Evolutionary conservation across 306 rosid species (phyloP).

Genomic region (Casuarina cunninghamiana): DNA sequence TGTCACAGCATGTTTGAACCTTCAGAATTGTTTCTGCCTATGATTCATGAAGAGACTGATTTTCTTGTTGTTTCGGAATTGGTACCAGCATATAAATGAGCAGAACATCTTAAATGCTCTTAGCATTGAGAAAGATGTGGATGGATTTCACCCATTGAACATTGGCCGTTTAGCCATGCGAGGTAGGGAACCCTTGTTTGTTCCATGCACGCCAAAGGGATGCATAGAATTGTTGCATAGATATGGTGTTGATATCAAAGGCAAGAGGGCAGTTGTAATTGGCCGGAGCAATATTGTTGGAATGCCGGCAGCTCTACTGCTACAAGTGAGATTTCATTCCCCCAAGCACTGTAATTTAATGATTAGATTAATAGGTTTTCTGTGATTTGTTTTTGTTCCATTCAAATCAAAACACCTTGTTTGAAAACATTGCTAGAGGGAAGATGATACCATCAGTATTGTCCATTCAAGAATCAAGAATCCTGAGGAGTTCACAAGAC

Average conservation of each 20-base stretch:
- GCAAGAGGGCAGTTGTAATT: conserved; percentile 88
- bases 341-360: background rate
- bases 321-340: conserved; percentile 55
- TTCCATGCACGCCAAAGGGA: conserved; percentile 93
- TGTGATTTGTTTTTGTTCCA: background rate
- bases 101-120: conserved; percentile 70
- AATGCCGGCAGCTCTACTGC: conserved; percentile 84
- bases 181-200: conserved; percentile 78
- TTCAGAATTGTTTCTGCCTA: background rate
- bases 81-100: conserved; percentile 80
- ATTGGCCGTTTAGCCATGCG: conserved; percentile 95
- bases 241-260: conserved; percentile 60
- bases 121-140: conserved; percentile 80
- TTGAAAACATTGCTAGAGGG: conserved; percentile 48
- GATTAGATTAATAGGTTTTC: conserved; percentile 1
- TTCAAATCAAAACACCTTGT: background rate
- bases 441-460: conserved; percentile 79
- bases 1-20: background rate
- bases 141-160: conserved; percentile 86
- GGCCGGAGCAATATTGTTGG: conserved; percentile 96
- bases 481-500: conserved; percentile 68
- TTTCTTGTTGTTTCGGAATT: conserved; percentile 19
- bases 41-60: background rate
- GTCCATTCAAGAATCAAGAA: conserved; percentile 79
- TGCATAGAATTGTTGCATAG: conserved; percentile 86